Evolutionary conservation across 2,329 filamentous ascomycete species (phyloP).

Genomic region (Xylariaceae sp.): DNA sequence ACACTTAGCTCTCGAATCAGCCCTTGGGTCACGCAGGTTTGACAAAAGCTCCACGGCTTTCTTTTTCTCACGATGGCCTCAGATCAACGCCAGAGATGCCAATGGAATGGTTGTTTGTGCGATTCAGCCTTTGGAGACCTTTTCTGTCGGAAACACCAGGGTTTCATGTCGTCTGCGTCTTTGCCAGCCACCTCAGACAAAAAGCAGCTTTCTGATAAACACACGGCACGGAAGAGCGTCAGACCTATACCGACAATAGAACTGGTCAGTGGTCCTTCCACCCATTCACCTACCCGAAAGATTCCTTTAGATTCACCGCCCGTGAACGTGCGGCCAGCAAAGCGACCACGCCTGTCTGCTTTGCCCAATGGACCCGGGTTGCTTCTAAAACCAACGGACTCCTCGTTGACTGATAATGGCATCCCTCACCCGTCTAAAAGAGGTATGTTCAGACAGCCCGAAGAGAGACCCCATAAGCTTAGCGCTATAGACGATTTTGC

Average conservation of each 20-base stretch:
- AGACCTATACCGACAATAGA: conserved; percentile 11
- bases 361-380: conserved; percentile 13
- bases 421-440: conserved; percentile 11
- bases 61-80: conserved; percentile 19
- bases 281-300: conserved; percentile 11
- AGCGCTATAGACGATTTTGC: conserved; percentile 25
- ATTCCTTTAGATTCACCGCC: conserved; percentile 8
- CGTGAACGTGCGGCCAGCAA: conserved; percentile 16
- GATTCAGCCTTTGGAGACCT: conserved; percentile 1
- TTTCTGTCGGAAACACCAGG: conserved; percentile 20
- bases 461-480: conserved; percentile 17
- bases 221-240: conserved; percentile 25
- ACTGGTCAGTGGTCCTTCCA: conserved; percentile 1
- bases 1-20: conserved; percentile 5
- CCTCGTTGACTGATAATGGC: conserved; percentile 14
- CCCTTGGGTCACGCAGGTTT: neutral
- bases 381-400: conserved; percentile 7
- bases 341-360: conserved; percentile 19
- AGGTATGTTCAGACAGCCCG: conserved; percentile 15
- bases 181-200: conserved; percentile 18
- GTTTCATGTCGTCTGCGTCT: conserved; percentile 8
- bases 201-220: conserved; percentile 24
- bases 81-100: conserved; percentile 17
- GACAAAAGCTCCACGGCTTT: neutral
- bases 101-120: conserved; percentile 18